Evolutionary conservation across 2,329 filamentous ascomycete genomes (phyloP), one percentile per base, ranked within the genome.

Genomic region (Grosmannia penicillata): DNA sequence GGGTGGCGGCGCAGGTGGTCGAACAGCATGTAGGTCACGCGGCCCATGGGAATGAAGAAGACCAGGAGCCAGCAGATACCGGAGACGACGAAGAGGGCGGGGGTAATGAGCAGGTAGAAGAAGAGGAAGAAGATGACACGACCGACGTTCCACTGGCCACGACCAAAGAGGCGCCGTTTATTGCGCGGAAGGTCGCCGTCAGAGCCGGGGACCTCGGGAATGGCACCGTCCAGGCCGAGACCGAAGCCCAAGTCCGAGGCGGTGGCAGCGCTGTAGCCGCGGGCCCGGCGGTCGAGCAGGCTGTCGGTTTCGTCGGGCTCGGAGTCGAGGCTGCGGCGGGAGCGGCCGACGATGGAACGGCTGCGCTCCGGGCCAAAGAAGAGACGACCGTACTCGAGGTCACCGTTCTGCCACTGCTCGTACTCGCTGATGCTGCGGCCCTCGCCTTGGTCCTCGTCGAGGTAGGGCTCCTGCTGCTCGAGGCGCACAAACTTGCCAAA

Each of bases 31-130:
- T 89, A 71, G 3, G 86, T 93, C 29, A 94, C 83, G 55, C 93
- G 93, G 50, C 87, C 93, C 91, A 98, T 98, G 8, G 91, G 93
- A 38, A 98, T 98, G 66, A 78, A 87, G 62, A 98, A 98, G 41
- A 98, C 91, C 47, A 96, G 60, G 53, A 98, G 79, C 87, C 89
- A 98, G 62, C 91, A 98, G 43, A 93, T 72, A 21, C 73, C 75
- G 8, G 86, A 94, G 26, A 91, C 86, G 31, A 93, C 52, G 48
- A 96, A 78, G 47, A 96, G 70, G 17, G 82, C 73, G 2, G 91
- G 91, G 4, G 82, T 85, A 47, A 98, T 78, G 42, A 96, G 65
- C 49, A 85, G 83, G 62, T 95, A 96, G 65, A 96, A 98, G 65
- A 93, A 89, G 45, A 86, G 53, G 62, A 95, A 98, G 68, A 95